Base-by-base conservation (phyloP, 345 rosid species). In the rapeseed (Brassica napus) region DNA sequence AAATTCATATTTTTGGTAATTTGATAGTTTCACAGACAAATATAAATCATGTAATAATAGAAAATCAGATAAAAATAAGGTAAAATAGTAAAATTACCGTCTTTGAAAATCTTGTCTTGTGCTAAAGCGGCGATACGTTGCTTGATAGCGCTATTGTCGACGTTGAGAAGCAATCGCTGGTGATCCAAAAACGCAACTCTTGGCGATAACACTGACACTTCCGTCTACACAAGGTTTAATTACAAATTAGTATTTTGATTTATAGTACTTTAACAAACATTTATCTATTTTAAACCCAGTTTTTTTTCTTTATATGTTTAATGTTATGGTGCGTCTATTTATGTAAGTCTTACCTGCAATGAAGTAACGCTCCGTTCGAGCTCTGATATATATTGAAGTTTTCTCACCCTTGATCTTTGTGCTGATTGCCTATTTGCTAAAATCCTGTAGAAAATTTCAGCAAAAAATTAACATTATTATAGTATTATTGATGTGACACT, bases 351-450 rank as follows among this genome's bases (percentile, higher is more conserved):
- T 77, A 88, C 98, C 84, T 94, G 98, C 78, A 94, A 86, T 12
- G 96, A 86, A 57, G 89, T 90, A 47, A 94, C 94, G 79, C 94
- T 89, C 1, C 94, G 94, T 86, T 94, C 97, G 14, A 94, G 97
- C 74, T 94, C 97, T 52, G 98, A 94, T 74, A 94, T 94, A 84
- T 94, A 92, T 79, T 92, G 98, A 18, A 94, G 83, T 83, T 94
- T 94, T 77, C 94, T 88, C 78, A 92, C 98, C 71, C 98, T 86
- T 77, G 98, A 94, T 79, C 97, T 87, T 65, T 94, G 98, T 31
- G 98, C 97, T 15, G 98, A 94, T 80, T 94, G 98, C 71, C 98
- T 84, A 79, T 94, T 94, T 58, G 97, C 98, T 82, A 94, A 81
- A 68, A 94, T 80, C 69, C 79, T 80, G 61, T 54, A 52, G 44